Conservation (phyloP, 1,284 basidiomycete species). For the Apiotrichum gamsii region DNA sequence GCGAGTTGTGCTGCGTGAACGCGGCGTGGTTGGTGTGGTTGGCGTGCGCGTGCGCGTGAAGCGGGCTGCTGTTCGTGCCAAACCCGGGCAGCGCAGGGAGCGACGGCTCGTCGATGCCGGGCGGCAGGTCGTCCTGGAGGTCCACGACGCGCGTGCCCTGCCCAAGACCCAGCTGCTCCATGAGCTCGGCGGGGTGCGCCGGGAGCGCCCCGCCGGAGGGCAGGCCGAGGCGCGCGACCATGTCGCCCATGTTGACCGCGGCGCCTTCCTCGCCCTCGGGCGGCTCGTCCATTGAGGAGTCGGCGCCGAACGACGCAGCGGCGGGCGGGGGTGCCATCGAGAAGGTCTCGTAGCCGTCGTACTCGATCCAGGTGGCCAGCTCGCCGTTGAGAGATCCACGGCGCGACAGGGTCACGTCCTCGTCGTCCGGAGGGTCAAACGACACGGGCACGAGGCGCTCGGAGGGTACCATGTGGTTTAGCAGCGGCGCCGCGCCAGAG, state of each 20-base stretch:
- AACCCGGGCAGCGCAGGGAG: slow-evolving; percentile 43
- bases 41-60: background rate
- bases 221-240: slow-evolving; percentile 35
- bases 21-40: background rate
- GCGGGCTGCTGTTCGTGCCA: slow-evolving; percentile 4
- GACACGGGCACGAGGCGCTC: slow-evolving; percentile 25
- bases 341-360: slow-evolving; percentile 49
- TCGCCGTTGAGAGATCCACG: slow-evolving; percentile 25
- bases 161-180: slow-evolving; percentile 45
- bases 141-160: slow-evolving; percentile 45
- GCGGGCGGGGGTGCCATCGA: slow-evolving; percentile 43
- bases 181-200: slow-evolving; percentile 29
- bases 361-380: slow-evolving; percentile 42
- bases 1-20: background rate
- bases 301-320: slow-evolving; percentile 36
- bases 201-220: slow-evolving; percentile 6
- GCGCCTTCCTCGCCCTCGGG: slow-evolving; percentile 27
- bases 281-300: slow-evolving; percentile 44
- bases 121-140: slow-evolving; percentile 46
- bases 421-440: slow-evolving; percentile 13
- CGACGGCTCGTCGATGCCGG: slow-evolving; percentile 47
- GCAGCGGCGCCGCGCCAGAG: slow-evolving; percentile 25
- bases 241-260: slow-evolving; percentile 25
- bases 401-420: background rate
- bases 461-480: slow-evolving; percentile 12